Conservation (phyloP, 2,329 filamentous ascomycete species). For the Colletotrichum falcatum region DNA sequence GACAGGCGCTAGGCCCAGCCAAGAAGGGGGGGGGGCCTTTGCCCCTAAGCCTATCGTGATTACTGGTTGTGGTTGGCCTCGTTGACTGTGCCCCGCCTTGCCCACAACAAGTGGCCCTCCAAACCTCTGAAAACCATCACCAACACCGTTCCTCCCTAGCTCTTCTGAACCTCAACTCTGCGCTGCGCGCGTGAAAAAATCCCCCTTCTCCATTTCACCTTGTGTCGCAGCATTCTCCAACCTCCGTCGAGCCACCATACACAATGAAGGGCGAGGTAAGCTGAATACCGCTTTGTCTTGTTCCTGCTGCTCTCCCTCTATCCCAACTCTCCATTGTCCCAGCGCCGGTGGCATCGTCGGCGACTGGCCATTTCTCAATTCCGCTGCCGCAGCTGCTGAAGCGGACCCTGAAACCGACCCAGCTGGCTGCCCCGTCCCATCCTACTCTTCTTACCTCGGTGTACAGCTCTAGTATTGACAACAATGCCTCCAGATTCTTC, state of each 20-base stretch:
- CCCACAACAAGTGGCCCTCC: conserved; percentile 47
- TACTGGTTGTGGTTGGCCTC: conserved; percentile 34
- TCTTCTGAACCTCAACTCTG: conserved; percentile 45
- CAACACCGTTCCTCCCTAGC: conserved; percentile 46
- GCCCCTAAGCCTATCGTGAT: conserved; percentile 32
- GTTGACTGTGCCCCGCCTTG: conserved; percentile 47
- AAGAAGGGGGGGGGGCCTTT: conserved; percentile 30
- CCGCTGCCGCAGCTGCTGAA: conserved; percentile 20
- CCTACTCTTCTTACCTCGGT: conserved; percentile 20
- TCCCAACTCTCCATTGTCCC: neutral
- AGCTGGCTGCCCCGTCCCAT: conserved; percentile 4
- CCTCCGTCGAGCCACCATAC: conserved; percentile 44
- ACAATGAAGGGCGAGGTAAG: conserved; percentile 71
- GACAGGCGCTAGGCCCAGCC: conserved; percentile 35
- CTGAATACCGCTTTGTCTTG: conserved; percentile 29
- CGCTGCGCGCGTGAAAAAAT: conserved; percentile 52
- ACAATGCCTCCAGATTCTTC: conserved; percentile 64
- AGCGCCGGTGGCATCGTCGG: conserved; percentile 24
- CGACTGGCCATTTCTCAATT: conserved; percentile 13
- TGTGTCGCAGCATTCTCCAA: conserved; percentile 42
- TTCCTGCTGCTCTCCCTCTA: conserved; percentile 9
- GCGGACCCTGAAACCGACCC: conserved; percentile 29
- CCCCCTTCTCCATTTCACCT: conserved; percentile 43
- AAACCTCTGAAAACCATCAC: conserved; percentile 51
- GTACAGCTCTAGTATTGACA: conserved; percentile 21